These are phyloP conservation scores for Emmonsiellopsis sp. DNA, from an alignment of 2,329 filamentous ascomycete genomes.

Conservation along the genomic window DNA sequence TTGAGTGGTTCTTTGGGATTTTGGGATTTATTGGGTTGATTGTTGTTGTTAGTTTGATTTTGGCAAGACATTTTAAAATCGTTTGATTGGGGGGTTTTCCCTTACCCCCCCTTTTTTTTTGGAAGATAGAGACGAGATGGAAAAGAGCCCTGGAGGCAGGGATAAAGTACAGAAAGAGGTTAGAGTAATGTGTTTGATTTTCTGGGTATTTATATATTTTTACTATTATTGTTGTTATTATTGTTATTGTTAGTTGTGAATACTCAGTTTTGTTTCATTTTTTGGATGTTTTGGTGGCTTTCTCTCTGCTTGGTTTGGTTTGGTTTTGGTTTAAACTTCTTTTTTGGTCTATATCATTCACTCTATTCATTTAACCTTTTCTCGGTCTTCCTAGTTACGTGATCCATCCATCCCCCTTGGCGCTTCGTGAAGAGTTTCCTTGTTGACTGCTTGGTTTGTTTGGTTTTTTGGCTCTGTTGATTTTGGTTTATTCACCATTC, in stretches of 20 bases:
- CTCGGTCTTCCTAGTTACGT: no score
- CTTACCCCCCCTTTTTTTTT: neutral
- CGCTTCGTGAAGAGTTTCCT: no score
- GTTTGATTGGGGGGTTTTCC: conserved; percentile 19
- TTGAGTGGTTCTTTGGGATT: conserved; percentile 43
- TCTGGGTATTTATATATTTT: neutral
- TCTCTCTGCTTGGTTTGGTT: neutral
- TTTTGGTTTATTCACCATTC: neutral
- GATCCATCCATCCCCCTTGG: no score
- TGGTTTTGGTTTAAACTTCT: neutral
- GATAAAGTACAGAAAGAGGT: no score
- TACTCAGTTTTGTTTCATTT: neutral
- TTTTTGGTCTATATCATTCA: neutral
- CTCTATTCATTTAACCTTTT: no score
- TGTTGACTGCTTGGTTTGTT: neutral
- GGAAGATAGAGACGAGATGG: no score
- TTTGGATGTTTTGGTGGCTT: neutral
- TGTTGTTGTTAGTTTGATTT: conserved; percentile 28
- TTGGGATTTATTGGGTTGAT: conserved; percentile 37
- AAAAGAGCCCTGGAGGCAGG: no score
- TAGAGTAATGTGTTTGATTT: neutral
- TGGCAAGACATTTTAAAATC: conserved; percentile 34
- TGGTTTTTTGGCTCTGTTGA: neutral
- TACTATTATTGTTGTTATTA: neutral
- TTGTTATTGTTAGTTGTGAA: neutral